Conservation (phyloP, 2,329 filamentous ascomycete species). For the Sporothrix luriei region DNA sequence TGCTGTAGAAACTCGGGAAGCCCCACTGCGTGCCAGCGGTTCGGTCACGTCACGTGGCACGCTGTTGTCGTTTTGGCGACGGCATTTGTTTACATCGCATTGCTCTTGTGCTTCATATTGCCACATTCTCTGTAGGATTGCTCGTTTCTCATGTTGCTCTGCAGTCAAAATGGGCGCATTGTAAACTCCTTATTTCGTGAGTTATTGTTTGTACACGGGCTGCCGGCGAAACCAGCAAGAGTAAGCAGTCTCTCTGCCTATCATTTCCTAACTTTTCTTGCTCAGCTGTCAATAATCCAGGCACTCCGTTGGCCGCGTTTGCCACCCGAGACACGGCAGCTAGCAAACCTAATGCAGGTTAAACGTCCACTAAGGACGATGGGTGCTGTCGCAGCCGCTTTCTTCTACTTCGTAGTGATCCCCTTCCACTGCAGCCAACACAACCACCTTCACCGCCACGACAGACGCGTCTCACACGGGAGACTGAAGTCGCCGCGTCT, state of each 20-base stretch:
- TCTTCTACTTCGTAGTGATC: neutral
- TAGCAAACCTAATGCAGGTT: conserved; percentile 24
- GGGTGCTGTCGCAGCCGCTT: neutral
- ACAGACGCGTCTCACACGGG: neutral
- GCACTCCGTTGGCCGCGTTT: neutral
- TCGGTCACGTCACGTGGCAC: conserved; percentile 30
- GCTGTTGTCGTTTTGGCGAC: neutral
- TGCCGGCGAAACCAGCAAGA: neutral
- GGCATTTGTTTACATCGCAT: conserved; percentile 8
- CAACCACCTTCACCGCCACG: neutral
- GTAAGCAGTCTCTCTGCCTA: neutral
- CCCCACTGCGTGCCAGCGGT: neutral
- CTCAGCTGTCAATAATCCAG: no score
- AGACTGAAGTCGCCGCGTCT: neutral
- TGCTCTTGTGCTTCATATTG: neutral
- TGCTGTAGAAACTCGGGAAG: conserved; percentile 30
- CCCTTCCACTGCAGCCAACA: neutral
- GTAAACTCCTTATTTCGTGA: neutral
- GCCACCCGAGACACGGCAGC: conserved; percentile 18
- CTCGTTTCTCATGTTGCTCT: neutral
- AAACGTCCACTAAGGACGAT: neutral
- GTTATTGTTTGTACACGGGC: conserved; percentile 9
- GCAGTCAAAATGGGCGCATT: neutral
- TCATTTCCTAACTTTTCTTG: neutral
- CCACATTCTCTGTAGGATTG: neutral